Conservation (phyloP, 257 asterid genomes). For the Coffea canephora region DNA sequence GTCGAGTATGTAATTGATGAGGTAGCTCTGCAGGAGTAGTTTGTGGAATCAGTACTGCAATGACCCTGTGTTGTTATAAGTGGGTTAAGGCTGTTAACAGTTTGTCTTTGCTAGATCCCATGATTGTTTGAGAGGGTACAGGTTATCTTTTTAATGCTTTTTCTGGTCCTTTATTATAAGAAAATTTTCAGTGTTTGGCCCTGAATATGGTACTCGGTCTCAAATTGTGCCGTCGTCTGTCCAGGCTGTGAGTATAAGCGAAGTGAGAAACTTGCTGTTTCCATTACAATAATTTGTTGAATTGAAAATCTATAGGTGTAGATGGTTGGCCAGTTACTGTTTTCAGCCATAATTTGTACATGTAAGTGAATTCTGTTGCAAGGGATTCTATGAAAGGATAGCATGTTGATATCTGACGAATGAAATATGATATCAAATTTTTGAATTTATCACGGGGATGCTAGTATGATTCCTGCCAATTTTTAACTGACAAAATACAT, state of each 20-base stretch:
- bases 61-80: neutral
- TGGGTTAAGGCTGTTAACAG: neutral
- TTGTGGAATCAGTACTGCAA: neutral
- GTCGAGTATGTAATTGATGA: neutral
- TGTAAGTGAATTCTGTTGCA: neutral
- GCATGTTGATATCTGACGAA: neutral
- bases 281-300: neutral
- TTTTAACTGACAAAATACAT: neutral
- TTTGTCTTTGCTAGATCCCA: neutral
- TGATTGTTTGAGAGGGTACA: neutral
- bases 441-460: neutral
- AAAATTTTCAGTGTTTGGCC: neutral
- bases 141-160: neutral
- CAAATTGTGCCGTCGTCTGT: neutral
- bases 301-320: neutral
- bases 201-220: neutral
- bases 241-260: neutral
- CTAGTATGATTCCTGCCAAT: neutral
- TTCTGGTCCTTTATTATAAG: neutral
- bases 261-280: neutral
- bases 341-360: neutral
- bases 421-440: neutral
- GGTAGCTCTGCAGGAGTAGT: neutral
- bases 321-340: neutral
- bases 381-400: neutral